Evolutionary conservation across 2,329 filamentous ascomycete species (phyloP), one percentile per base, ranked within the genome.

Genomic region (Myriosclerotinia curreyana): DNA sequence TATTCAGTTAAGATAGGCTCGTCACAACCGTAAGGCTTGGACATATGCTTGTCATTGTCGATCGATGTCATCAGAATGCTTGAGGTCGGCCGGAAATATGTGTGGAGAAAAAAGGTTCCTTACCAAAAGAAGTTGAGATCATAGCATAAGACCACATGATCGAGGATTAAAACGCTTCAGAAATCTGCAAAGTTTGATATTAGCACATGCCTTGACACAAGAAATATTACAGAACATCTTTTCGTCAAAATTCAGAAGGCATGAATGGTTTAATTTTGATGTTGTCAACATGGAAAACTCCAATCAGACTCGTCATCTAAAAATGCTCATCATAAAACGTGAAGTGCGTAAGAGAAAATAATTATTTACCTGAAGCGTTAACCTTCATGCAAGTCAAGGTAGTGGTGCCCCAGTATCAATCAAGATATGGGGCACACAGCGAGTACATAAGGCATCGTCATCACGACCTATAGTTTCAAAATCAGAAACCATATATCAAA

Each of bases 21-120:
- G 79, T 83, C 82, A 79, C 78, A 64, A 80, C 80, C 76, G 76
- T 76, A 68, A 80, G 82, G 86, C 92, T 96, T 88, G 83, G 92
- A 96, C 91, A 96, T 96, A 96, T 96, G 91, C 91, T 96, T 96
- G 92, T 96, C 91, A 86, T 86, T 79, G 78, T 81, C 84, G 85
- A 88, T 92, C 85, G 78, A 82, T 77, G 83, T 95, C 91, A 95
- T 95, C 91, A 95, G 86, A 74, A 78, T 76, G 73, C 73, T 73
- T 65, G 66, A 68, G 67, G 72, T 69, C 59, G 65, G 70, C 67
- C 66, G n/a, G 17, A 4, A 15, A 42, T 11, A 5, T 46, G 64
- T 64, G 66, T 60, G 46, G 62, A 72, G 65, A 71, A 66, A 65
- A 70, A 55, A 64, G 46, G 28, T 52, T 66, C 63, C 38, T 64